Percentiles rank a stretch among this genome's conserved stretches.
These are phyloP conservation scores for Saccharum hybrid DNA, from an alignment of 202 grass and related monocot genomes.

Conservation along the genomic window DNA sequence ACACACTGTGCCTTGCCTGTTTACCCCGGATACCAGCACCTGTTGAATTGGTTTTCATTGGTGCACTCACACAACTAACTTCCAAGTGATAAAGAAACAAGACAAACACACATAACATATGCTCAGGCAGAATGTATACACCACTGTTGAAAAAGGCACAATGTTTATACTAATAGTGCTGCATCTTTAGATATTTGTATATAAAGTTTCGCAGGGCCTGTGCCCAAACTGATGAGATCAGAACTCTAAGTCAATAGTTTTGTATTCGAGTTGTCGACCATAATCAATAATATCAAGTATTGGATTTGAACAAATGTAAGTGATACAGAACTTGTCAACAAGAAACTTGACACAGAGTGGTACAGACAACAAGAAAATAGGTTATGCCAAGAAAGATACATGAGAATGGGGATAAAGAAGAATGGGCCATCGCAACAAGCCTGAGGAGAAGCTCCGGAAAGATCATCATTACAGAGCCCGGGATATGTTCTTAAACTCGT, in stretches of 20 bases:
- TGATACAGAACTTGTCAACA: conserved; percentile 50
- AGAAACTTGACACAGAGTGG: conserved; percentile 43
- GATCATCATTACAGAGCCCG: conserved; percentile 55
- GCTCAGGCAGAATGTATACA: conserved; percentile 21
- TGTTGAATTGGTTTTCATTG: neutral
- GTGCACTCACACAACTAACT: neutral
- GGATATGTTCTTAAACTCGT: conserved; percentile 90
- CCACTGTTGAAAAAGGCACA: neutral
- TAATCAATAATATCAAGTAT: conserved; percentile 4
- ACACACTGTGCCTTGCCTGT: neutral
- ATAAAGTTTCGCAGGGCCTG: conserved; percentile 1
- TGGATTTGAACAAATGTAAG: conserved; percentile 32
- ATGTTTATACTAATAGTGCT: neutral
- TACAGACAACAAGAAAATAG: conserved; percentile 6
- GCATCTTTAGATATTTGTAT: neutral
- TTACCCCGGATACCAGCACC: no score
- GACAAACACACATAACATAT: conserved; percentile 5
- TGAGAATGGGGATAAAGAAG: neutral
- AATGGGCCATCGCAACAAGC: conserved; percentile 23
- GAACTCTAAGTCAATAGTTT: neutral
- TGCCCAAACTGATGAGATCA: conserved; percentile 17
- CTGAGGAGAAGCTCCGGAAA: neutral
- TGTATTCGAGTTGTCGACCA: neutral
- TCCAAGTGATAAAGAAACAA: conserved; percentile 24
- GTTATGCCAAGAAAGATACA: conserved; percentile 21